Evolutionary conservation across 495 filamentous ascomycete species (phyloP).

Genomic region (Tetracladium marchalianum): DNA sequence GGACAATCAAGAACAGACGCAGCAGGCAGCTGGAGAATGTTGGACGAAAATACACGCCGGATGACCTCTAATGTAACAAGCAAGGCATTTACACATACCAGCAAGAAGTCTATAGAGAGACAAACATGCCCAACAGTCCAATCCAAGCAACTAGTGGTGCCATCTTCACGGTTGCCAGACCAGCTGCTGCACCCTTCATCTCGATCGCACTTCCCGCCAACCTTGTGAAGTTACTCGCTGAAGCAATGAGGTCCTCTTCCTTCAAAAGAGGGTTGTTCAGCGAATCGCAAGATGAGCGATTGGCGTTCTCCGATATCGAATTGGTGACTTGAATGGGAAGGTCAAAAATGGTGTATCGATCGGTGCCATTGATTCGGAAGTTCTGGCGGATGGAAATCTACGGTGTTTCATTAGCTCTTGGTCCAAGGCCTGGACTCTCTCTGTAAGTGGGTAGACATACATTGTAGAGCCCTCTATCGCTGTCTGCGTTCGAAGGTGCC

Average conservation of each 20-base stretch:
- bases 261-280: conserved; percentile 28
- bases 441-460: conserved; percentile 20
- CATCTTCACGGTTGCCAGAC: too few relatives aligned
- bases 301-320: conserved; percentile 32
- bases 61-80: too few relatives aligned
- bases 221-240: conserved; percentile 17
- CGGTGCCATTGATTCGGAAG: conserved; percentile 49
- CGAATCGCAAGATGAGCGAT: conserved; percentile 33
- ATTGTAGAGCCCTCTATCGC: conserved; percentile 38
- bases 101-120: too few relatives aligned
- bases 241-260: conserved; percentile 6
- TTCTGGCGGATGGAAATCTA: conserved; percentile 59
- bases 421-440: not conserved
- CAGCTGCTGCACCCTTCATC: not conserved
- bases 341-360: conserved; percentile 60
- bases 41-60: too few relatives aligned
- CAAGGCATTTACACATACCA: too few relatives aligned
- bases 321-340: conserved; percentile 60
- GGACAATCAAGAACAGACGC: too few relatives aligned
- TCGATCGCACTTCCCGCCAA: conserved; percentile 15
- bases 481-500: conserved; percentile 12
- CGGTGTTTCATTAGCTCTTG: conserved; percentile 3
- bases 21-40: too few relatives aligned
- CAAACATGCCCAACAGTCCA: too few relatives aligned
- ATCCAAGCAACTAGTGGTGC: too few relatives aligned